Evolutionary conservation across 2,329 filamentous ascomycete genomes (phyloP), one percentile per base, ranked within the genome.

Genomic region (Cytospora schulzeri): DNA sequence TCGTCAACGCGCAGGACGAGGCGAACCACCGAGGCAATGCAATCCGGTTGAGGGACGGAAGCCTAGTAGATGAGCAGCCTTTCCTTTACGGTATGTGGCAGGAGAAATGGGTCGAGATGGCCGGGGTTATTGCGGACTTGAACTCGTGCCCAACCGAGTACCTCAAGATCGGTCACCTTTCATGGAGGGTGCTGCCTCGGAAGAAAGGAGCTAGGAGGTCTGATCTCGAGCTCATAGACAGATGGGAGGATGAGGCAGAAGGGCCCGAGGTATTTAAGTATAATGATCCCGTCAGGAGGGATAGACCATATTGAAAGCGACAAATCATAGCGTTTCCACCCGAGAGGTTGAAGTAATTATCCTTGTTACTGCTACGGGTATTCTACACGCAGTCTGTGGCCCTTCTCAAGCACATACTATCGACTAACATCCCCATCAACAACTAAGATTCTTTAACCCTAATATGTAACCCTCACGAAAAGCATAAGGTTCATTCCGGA

Each of bases 161-260:
- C 33, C 63, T 65, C 9, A 65, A 65, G 28, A 62, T 65, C 38
- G 59, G 63, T 0, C 63, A 65, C 33, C n/a, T 65, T 22, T 58
- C 58, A 2, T 65, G 63, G 63, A n/a, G 59, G 31, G 53, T 65
- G 1, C 48, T 57, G 1, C 52, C 52, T 17, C 57, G 53, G 24
- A 9, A 15, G 19, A 62, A 57, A 6, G 45, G 54, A n/a, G 19
- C 31, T 1, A 19, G 33, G 4, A 31, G 35, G 14, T 28, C 57
- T 28, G 50, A 33, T 1, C n/a, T 65, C 22, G 53, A 65, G 15
- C 26, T n/a, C 1, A 8, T 65, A 7, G 63, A 65, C 22, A 31
- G 58, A 12, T 65, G 63, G 63, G 58, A 61, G 38, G 63, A 62
- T 38, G 58, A 65, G 9, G 53, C 45, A 0, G 63, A 65, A 15